Base-by-base conservation (phyloP, 2,329 filamentous ascomycete genomes). In the Verticillium longisporum region DNA sequence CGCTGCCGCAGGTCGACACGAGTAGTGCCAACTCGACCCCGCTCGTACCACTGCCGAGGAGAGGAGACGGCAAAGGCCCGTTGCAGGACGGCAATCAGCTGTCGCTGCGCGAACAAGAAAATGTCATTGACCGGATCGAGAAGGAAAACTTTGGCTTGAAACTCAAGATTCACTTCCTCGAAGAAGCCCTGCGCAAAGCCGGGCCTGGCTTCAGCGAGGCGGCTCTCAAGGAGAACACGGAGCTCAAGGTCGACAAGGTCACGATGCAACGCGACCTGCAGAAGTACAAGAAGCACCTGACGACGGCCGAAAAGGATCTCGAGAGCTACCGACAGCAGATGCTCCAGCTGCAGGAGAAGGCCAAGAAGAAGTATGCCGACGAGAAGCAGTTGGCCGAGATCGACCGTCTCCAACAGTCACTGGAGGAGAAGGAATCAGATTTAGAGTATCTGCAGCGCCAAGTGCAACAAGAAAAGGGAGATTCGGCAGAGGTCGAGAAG, bases 91-190 rank as follows among this genome's bases (percentile, higher is more conserved):
- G 92, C 21, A 97, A 97, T 68, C 89, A 96, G 71, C 83, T 97
- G 67, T 97, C 95, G 1, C 76, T 99, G 61, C 88, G 92, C 63
- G 95, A 99, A 72, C 95, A 99, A 74, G 95, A 98, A 75, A 92
- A 92, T 67, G 90, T 95, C 66, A 94, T 99, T 68, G 91, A 97
- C 77, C 91, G 91, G 71, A 94, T 99, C 68, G 92, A 97, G 72
- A 99, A 99, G 78, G 95, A 98, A 71, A 99, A 99, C 71, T 99
- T 98, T 72, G 92, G 92, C 31, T 81, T 99, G 60, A 98, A 98
- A 75, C 83, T 98, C 68, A 97, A 97, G 75, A 97, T 98, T 59
- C 92, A 98, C 74, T 99, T 96, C 73, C 83, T 99, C 61, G 92
- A 99, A 73, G 92, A 98, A 68, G 91, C 91, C 14, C 77, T 99